These are phyloP conservation scores for Mycena amicta DNA, from an alignment of 768 basidiomycete genomes.

Conservation along the genomic window DNA sequence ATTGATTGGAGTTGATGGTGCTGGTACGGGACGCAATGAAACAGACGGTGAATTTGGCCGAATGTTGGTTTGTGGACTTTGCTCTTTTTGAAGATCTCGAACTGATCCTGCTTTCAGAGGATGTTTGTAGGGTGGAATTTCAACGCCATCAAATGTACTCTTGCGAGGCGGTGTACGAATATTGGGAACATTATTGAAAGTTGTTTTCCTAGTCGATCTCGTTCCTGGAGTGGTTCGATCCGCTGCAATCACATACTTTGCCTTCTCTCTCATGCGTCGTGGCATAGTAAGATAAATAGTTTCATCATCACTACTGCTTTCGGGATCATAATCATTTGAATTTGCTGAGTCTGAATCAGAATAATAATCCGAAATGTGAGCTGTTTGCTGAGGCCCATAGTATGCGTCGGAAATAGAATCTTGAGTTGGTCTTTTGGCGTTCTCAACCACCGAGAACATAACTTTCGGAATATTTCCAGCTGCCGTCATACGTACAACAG, in stretches of 20 bases:
- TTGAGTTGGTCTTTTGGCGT: neutral
- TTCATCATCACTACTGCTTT: no score
- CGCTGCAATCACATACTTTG: neutral
- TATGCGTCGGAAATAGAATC: neutral
- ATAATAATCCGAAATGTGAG: neutral
- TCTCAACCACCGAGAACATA: neutral
- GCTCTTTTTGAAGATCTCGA: neutral
- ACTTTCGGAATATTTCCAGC: neutral
- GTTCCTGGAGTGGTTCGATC: neutral
- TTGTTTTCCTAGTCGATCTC: neutral
- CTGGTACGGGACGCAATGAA: no score
- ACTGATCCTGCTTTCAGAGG: neutral
- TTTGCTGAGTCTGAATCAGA: neutral
- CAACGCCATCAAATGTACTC: conserved; percentile 8
- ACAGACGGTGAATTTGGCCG: no score
- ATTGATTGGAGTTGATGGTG: neutral
- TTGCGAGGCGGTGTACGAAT: neutral
- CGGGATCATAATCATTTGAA: neutral
- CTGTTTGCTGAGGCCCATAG: neutral
- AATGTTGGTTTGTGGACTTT: neutral
- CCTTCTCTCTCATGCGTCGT: neutral
- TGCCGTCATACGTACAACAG: neutral
- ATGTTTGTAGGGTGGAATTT: neutral
- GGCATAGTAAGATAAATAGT: neutral
- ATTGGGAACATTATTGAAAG: neutral